Base-by-base conservation (phyloP, 2,329 filamentous ascomycete species). In the Colletotrichum eleusines region DNA sequence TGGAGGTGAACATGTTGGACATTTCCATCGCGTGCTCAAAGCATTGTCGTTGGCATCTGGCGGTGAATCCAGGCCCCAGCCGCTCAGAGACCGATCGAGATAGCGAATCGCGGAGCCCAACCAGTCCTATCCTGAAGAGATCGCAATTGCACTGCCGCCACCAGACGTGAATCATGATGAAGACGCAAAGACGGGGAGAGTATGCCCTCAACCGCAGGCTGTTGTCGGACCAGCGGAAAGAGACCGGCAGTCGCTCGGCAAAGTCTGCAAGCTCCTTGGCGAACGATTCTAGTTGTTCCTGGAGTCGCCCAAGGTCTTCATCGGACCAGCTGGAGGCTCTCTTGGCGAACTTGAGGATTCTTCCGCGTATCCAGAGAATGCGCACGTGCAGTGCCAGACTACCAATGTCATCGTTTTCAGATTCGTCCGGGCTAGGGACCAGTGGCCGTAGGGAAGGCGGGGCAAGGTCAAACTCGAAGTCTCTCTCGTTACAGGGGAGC, bases 91-190 rank as follows among this genome's bases (percentile, higher is more conserved):
- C 79, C 0, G 80, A 76, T 8, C 80, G 80, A 2, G 86, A 81
- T 0, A 89, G 78, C 0, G 86, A 84, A 46, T 88, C 87, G 26
- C 85, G 83, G 42, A 89, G 80, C 0, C 86, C 86, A 0, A 81
- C 80, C 9, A 89, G 80, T 2, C 84, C 86, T 8, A 88, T 80
- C 1, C 87, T 85, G 72, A 88, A 89, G 3, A 89, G 79, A 74
- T 89, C 87, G 73, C 86, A 86, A 73, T 89, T 84, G 68, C 87
- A 89, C 72, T 89, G 87, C 35, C 86, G 81, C 86, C 86, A 89
- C 86, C 85, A 87, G 11, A 89, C 81, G 72, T 89, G 87, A 12
- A 88, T 89, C 86, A 88, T 89, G 74, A 89, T 80, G 69, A 87
- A 89, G 51, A 87, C 86, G 71, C 86, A 88, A 6, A 89, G 82